Base-by-base conservation (phyloP, 495 filamentous ascomycete genomes). In the Penicillium macrosclerotiorum region DNA sequence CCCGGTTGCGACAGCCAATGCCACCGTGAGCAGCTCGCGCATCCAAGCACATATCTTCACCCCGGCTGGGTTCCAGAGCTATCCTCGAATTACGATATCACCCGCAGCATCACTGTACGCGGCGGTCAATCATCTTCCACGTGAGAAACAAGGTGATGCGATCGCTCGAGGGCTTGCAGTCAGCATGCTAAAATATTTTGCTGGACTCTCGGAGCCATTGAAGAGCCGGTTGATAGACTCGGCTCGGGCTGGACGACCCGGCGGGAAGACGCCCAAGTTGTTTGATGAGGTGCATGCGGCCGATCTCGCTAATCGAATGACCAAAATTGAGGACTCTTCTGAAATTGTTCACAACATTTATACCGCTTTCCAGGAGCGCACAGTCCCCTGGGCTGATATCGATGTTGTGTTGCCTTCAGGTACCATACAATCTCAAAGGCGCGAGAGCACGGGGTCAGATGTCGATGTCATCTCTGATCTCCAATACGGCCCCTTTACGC, bases 251-350 rank as follows among this genome's bases (percentile, higher is more conserved):
- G 58, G 54, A 19, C 65, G 56, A 27, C 49, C 67, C 16, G 64
- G 59, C 25, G 64, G 55, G 13, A 62, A 52, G 52, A 75, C 78
- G 8, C 79, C 85, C 2, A 72, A 74, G 38, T 75, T 93, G 45
- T 97, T 97, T 62, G 80, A 89, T 51, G 90, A 96, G 61, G 83
- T 88, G 67, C 93, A 99, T 76, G 90, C 92, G 5, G 93, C 89
- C 30, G 83, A 94, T 57, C 69, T 99, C 36, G 90, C 91, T 23
- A 85, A 85, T 57, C 80, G 81, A 5, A 90, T 96, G 81, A 75
- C 79, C 5, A 83, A 78, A 67, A 81, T 91, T 30, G 87, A 92
- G 17, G 84, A 89, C 62, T 77, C 82, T 3, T 57, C 63, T 26
- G 86, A 90, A 2, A 79, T 90, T n/a, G 76, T 90, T 33, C 67